Base-by-base conservation (phyloP, 306 rosid genomes). In the Fragaria iinumae region DNA sequence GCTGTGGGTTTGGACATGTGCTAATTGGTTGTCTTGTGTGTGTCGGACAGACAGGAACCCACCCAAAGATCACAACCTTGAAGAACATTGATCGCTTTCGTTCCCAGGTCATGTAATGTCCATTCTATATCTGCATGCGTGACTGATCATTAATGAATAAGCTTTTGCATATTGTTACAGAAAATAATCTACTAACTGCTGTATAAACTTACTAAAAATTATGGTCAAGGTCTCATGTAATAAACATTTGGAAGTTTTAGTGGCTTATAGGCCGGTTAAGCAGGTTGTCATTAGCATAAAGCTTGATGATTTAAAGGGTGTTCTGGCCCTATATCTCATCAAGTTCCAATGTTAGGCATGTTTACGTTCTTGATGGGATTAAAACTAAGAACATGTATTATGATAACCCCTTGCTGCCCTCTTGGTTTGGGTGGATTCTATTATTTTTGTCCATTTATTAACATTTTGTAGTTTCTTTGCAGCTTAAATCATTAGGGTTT, bases 401-500 rank as follows among this genome's bases (percentile, higher is more conserved):
- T 32, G 39, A 60, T 63, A 38, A 62, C 29, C 16, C 3, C 43
- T 34, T 32, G 57, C 76, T 75, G 47, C 75, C 74, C 65, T 62
- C 55, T 65, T 64, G 65, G 52, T 80, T 71, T 62, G 52, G 36
- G 56, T 52, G 59, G 72, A 75, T 76, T 45, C 68, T 20, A 44
- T 79, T 43, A 67, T 74, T 69, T 34, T 71, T 72, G 77, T 78
- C 75, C 81, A 74, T 77, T 59, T 64, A 65, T 72, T 79, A 77
- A 77, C 74, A 73, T 73, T 79, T 80, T 65, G 49, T 27, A 62
- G 43, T 38, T 78, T 9, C 67, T 79, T 79, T 90, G 76, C 91
- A 95, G 98, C 89, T 95, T 76, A 92, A 92, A 83, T 95, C 96
- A 53, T 80, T 95, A 74, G 98, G 98, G 77, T 95, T 95, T 84